Evolutionary conservation across 164 flowering plant species (phyloP), one percentile per base, ranked within the genome.

Genomic region (Litsea cubeba): DNA sequence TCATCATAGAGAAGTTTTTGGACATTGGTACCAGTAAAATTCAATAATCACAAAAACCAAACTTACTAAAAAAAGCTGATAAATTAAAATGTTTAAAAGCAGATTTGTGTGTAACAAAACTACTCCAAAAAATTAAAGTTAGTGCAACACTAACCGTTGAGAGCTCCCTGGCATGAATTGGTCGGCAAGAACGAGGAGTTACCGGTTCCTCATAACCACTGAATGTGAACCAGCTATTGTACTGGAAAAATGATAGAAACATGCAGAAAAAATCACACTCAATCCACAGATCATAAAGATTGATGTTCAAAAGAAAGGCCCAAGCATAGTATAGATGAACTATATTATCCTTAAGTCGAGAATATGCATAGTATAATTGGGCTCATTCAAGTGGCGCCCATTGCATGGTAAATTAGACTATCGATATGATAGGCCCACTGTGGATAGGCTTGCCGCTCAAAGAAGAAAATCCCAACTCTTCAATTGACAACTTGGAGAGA

Each of bases 141-240:
- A 70, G 25, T 25, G 18, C 14, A 66, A 30, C 12, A 87, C 98
- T 83, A 73, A 95, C 99, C 83, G 83, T 93, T 72, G 98, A 78
- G 68, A 93, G 82, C 79, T 95, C 95, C 84, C 82, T 92, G 71
- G 99, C 93, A 86, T 96, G 99, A 70, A 94, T 78, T 26, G 92
- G 91, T 63, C 90, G 83, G 77, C 79, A 74, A 63, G 99, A 92
- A 65, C 90, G 95, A 77, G 77, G 82, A 58, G 93, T 90, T 22
- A 84, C 88, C 25, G 97, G 79, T 76, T 92, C 98, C 78, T 84
- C 86, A 76, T 82, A 91, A 70, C 86, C 92, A 57, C 94, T 95
- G 88, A 95, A 95, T 65, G 99, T 95, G 76, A 93, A 95, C 99
- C 99, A 95, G 79, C 76, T 93, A 72, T 74, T 74, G 32, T 67